phyloP scores from a whole-genome alignment of 1,139 yeast genomes.

The Yamadazyma sp. region DNA sequence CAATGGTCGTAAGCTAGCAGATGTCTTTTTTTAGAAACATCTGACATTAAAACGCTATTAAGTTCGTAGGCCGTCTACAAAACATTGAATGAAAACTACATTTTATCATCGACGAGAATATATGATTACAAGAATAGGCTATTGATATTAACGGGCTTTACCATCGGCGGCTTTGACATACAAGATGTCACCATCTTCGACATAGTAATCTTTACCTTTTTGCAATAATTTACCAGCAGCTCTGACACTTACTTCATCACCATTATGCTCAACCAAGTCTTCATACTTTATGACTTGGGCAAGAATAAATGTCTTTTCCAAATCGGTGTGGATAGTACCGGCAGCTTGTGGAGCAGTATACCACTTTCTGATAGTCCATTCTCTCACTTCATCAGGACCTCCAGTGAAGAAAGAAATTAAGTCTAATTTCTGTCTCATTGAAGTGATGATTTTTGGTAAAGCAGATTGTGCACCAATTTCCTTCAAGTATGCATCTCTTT shows the following conservation, averaged over 20 bases:
- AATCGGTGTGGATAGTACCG: constrained; percentile 75
- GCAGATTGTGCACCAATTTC: constrained; percentile 81
- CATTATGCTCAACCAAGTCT: constrained; percentile 59
- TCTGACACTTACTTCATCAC: constrained; percentile 82
- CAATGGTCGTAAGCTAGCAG: no score
- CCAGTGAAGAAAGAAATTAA: constrained; percentile 82
- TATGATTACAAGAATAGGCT: constrained; percentile 1
- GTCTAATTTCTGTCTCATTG: constrained; percentile 82
- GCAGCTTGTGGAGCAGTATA: constrained; percentile 90
- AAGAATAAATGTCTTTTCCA: constrained; percentile 50
- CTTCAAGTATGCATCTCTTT: constrained; percentile 88
- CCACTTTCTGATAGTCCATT: constrained; percentile 85
- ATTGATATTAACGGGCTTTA: constrained; percentile 56
- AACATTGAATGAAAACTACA: no score
- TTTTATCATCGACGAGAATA: no score
- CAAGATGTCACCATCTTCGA: constrained; percentile 77
- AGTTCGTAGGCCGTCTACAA: no score
- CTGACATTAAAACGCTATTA: no score
- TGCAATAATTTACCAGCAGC: constrained; percentile 90
- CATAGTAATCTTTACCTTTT: constrained; percentile 97
- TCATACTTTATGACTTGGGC: constrained; percentile 50
- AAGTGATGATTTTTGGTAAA: constrained; percentile 80
- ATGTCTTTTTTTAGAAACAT: no score
- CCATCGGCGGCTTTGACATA: constrained; percentile 97
- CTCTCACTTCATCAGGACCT: constrained; percentile 85